A percentile compares a stretch with the other conserved stretches of the same genome.
Conservation (phyloP, 2,329 filamentous ascomycete species). For the Trichophyton rubrum region DNA sequence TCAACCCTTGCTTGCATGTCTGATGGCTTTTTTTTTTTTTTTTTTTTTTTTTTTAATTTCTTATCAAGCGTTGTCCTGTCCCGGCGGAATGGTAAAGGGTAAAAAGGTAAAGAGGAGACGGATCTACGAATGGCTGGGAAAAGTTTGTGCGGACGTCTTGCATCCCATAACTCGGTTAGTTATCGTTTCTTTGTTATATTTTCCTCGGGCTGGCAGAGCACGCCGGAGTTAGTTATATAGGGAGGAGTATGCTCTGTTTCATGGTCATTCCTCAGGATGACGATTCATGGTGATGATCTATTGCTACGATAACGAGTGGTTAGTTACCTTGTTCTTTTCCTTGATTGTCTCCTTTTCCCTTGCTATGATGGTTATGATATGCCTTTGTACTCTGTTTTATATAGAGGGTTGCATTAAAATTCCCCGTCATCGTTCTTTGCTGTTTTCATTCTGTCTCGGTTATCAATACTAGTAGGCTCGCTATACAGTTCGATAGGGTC, state of each 20-base stretch:
- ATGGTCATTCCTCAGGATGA: constrained; percentile 1
- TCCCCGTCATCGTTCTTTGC: neutral
- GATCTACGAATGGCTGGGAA: neutral
- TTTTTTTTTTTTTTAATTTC: neutral
- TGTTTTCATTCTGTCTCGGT: neutral
- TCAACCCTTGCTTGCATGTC: neutral
- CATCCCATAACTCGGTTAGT: neutral
- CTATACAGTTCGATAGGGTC: neutral
- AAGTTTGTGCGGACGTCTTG: constrained; percentile 1
- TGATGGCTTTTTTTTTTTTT: too few relatives aligned
- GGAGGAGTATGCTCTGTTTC: neutral
- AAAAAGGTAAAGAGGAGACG: neutral
- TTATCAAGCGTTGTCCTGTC: neutral
- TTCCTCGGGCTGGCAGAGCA: neutral
- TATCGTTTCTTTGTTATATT: neutral
- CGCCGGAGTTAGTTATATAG: neutral
- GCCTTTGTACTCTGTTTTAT: neutral
- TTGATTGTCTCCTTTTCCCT: neutral
- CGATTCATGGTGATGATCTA: constrained; percentile 5
- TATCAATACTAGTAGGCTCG: neutral
- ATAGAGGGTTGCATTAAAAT: neutral
- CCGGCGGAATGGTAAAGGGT: neutral
- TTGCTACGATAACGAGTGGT: constrained; percentile 6
- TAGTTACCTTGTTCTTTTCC: neutral
- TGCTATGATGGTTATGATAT: neutral